Percentiles rank a stretch among this genome's conserved stretches.
These are phyloP conservation scores for Pilaira anomala DNA, from an alignment of 192 early-diverging fungal species.

Conservation along the genomic window DNA sequence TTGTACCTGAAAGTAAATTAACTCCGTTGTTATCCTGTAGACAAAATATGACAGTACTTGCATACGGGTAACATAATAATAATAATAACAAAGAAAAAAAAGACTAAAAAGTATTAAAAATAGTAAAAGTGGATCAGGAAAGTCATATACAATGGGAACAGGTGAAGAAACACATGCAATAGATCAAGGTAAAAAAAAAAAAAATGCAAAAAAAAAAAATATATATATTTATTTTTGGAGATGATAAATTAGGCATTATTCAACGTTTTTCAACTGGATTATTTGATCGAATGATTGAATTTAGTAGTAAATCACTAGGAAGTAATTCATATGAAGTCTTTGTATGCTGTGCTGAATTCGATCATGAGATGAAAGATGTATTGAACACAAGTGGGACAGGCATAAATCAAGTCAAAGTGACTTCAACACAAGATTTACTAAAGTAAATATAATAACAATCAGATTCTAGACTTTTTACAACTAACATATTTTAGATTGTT, in stretches of 20 bases:
- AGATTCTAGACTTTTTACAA: too few relatives aligned
- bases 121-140: slow-evolving; percentile 88
- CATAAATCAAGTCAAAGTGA: slow-evolving; percentile 78
- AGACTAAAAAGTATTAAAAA: neutral
- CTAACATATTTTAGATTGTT: too few relatives aligned
- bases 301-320: slow-evolving; percentile 33
- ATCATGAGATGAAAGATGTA: slow-evolving; percentile 93
- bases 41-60: slow-evolving; percentile 89
- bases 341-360: slow-evolving; percentile 91
- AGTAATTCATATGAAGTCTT: slow-evolving; percentile 40
- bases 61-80: slow-evolving; percentile 60
- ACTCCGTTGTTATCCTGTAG: slow-evolving; percentile 30
- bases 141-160: slow-evolving; percentile 95
- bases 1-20: neutral
- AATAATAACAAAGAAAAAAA: neutral
- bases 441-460: slow-evolving; percentile 28
- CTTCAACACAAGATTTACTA: slow-evolving; percentile 56
- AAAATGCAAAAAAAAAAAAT: too few relatives aligned
- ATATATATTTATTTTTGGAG: neutral
- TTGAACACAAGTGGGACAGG: slow-evolving; percentile 82
- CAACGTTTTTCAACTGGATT: slow-evolving; percentile 63
- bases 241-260: slow-evolving; percentile 53
- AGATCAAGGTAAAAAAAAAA: neutral
- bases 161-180: slow-evolving; percentile 35
- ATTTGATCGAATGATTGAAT: slow-evolving; percentile 42